phyloP scores from a whole-genome alignment of 1,284 basidiomycete species.

The Puccinia polysora region DNA sequence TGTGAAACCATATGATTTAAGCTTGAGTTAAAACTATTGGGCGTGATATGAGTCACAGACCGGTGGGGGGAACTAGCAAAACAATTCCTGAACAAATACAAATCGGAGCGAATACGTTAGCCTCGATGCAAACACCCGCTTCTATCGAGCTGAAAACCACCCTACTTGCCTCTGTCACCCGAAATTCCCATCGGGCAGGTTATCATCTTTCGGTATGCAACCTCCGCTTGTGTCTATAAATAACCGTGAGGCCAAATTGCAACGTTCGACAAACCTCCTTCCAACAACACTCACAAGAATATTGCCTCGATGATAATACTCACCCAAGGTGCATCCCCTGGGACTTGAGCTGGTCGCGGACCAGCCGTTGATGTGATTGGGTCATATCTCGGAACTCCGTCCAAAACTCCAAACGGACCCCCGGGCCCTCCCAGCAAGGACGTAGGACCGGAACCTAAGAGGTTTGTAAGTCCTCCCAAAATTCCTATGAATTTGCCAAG shows the following conservation, averaged over 20 bases:
- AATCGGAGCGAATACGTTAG: no score
- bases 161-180: conserved; percentile 8
- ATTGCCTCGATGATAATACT: neutral
- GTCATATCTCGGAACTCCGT: conserved; percentile 19
- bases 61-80: conserved; percentile 24
- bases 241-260: neutral
- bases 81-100: conserved; percentile 6
- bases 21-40: neutral
- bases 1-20: neutral
- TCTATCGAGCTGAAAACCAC: neutral
- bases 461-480: no score
- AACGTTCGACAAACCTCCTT: neutral
- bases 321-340: conserved; percentile 34
- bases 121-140: no score
- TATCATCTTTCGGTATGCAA: conserved; percentile 10
- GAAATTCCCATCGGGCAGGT: neutral
- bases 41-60: neutral
- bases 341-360: neutral
- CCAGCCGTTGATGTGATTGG: neutral
- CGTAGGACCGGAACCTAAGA: no score
- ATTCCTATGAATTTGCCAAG: no score
- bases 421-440: no score
- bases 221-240: conserved; percentile 9
- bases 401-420: no score
- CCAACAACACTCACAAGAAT: neutral